phyloP scores from a whole-genome alignment of 2,329 filamentous ascomycete genomes.

The Exophiala lecanii-corni region DNA sequence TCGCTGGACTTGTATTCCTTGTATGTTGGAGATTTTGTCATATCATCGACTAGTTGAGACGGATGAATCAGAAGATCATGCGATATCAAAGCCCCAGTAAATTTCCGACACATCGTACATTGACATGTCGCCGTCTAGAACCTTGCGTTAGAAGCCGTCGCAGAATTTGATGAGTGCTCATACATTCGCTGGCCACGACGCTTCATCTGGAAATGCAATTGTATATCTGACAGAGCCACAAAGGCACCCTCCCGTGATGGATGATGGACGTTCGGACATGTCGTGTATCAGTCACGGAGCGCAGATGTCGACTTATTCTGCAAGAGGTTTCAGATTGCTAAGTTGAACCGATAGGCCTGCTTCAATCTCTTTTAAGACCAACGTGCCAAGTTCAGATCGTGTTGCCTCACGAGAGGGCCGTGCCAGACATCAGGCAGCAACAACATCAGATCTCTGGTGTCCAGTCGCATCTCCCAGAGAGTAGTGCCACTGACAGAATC shows the following conservation, averaged over 20 bases:
- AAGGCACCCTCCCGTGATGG: slow-evolving; percentile 15
- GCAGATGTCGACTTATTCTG: too few relatives aligned
- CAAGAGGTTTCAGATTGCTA: too few relatives aligned
- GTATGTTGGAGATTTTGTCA: slow-evolving; percentile 14
- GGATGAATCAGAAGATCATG: slow-evolving; percentile 14
- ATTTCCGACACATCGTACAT: slow-evolving; percentile 21
- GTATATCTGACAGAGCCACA: slow-evolving; percentile 20
- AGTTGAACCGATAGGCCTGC: too few relatives aligned
- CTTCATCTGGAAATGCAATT: slow-evolving; percentile 7
- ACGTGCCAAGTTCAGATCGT: too few relatives aligned
- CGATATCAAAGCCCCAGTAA: slow-evolving; percentile 14
- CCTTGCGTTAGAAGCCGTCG: too few relatives aligned
- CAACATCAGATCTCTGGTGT: too few relatives aligned
- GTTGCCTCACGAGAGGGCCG: too few relatives aligned
- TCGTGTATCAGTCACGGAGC: too few relatives aligned
- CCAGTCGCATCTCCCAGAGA: too few relatives aligned
- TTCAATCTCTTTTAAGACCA: too few relatives aligned
- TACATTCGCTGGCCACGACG: slow-evolving; percentile 17
- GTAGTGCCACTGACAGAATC: too few relatives aligned
- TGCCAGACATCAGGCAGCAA: too few relatives aligned
- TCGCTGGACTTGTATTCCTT: slow-evolving; percentile 16
- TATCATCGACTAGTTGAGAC: slow-evolving; percentile 16
- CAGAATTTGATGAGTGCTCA: neutral
- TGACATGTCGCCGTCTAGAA: slow-evolving; percentile 14
- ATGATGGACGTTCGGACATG: slow-evolving; percentile 10